Evolutionary conservation across 169 alveolate species (phyloP), one percentile per base, ranked within the genome.

Genomic region (Condylostoma magnum): DNA sequence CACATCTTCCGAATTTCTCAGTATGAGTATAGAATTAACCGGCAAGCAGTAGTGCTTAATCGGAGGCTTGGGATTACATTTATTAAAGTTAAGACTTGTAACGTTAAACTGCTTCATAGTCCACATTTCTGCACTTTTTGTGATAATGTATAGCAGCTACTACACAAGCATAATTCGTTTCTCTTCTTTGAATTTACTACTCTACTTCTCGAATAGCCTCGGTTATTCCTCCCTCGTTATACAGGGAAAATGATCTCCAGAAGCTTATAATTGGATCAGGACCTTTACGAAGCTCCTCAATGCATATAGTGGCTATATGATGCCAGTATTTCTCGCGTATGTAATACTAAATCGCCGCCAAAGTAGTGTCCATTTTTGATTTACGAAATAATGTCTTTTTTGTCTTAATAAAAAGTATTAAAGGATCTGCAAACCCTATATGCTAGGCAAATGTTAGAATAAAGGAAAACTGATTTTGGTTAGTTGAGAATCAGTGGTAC

Each of bases 121-220:
- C 96, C 15, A 90, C 92, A 43, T 72, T 71, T 43, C 86, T 79
- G 68, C 90, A 83, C 27, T 83, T 51, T 18, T 82, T 84, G 51
- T 89, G 94, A 68, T 86, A 89, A 65, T 57, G 66, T 22, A 83
- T 65, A 22, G 89, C 69, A 20, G 94, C 92, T 15, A 69, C 55
- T 18, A 74, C 37, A 4, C 93, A 73, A 3, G 95, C 93, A 76
- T 57, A 89, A 68, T 87, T 67, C 46, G 83, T 82, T 67, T 92
- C 96, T 76, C 88, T 79, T 53, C 86, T 76, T 43, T 84, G 71
- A 55, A 77, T 60, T 22, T 89, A 69, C 18, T 84, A 63, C 27
- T 90, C 89, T 4, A 89, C 55, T 51, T 89, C 96, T 67, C 93
- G 73, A 15, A 92, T 89, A 6, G 96, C 95, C 52, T 92, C 96